Base-by-base conservation (phyloP, 73 alveolate genomes). In the Paramecium caudatum region DNA sequence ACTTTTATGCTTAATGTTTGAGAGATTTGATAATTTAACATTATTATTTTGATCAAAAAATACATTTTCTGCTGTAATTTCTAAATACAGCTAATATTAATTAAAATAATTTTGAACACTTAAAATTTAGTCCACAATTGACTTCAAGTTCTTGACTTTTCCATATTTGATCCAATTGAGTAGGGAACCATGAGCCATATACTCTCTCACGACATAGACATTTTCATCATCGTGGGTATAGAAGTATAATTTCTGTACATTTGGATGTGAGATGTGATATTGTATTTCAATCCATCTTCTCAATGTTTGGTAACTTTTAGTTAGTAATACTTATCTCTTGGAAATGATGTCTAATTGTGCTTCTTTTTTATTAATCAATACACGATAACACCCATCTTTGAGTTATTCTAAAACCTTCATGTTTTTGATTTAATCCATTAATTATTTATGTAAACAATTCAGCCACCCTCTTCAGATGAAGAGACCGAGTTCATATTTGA, bases 101-200 rank as follows among this genome's bases (percentile, higher is more conserved):
- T 55, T 55, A 10, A 55, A 55, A 55, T 55, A 55, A 27, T 55
- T 27, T 55, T 55, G n/a, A 37, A 55, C 80, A 55, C 80, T 55
- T 27, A 23, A 55, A 27, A 55, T 27, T 55, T 55, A 55, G 61
- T 55, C 30, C 36, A 43, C 80, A 19, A 55, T 55, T 55, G 80
- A 55, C 25, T 55, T 55, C 80, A 55, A 55, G 23, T 55, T 43
- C 8, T 55, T 43, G 30, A 55, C 12, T 27, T 55, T 43, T 27
- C 80, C 80, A 55, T 55, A 55, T 10, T 55, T 55, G 12, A 55
- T 55, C 80, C 80, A 55, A 55, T 55, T 55, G 1, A 23, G 2
- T 21, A 55, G 30, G 16, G 80, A 55, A 55, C 80, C 80, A 12
- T 55, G 23, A 55, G 46, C 8, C 80, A 55, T 55, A 55, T 55